A percentile compares a stretch with the other conserved stretches of the same genome.
Evolutionary conservation across 306 rosid genomes (phyloP).

Genomic region (Cyamopsis tetragonoloba): DNA sequence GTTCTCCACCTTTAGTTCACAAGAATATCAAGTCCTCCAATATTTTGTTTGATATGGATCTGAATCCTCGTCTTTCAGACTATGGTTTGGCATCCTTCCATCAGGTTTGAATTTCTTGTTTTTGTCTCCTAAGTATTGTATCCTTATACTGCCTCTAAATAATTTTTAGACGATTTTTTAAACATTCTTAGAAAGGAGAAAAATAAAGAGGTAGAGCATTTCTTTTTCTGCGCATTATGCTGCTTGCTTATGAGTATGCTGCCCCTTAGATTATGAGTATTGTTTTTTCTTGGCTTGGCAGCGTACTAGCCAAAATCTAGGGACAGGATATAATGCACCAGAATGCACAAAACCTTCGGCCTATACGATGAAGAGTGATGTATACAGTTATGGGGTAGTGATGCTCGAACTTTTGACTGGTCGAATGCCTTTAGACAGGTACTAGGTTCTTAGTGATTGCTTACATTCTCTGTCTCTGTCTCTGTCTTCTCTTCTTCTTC

Average conservation of each 20-base stretch:
- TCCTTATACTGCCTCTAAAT: neutral
- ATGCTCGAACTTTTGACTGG: slow-evolving; percentile 90
- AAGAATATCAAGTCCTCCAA: slow-evolving; percentile 85
- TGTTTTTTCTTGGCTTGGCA: slow-evolving; percentile 29
- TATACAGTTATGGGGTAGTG: slow-evolving; percentile 84
- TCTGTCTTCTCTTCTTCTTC: too few species aligned
- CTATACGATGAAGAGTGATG: slow-evolving; percentile 70
- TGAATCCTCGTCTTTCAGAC: slow-evolving; percentile 81
- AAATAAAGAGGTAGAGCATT: neutral
- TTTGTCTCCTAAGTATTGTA: neutral
- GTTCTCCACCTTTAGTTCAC: slow-evolving; percentile 72
- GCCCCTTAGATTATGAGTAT: neutral
- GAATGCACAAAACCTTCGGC: slow-evolving; percentile 70
- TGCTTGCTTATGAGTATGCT: neutral
- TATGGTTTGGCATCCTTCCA: slow-evolving; percentile 74
- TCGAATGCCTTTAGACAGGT: slow-evolving; percentile 82
- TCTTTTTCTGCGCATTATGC: neutral
- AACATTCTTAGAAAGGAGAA: neutral
- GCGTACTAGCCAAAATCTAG: slow-evolving; percentile 67
- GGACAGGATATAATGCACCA: slow-evolving; percentile 84
- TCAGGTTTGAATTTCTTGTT: slow-evolving; percentile 56
- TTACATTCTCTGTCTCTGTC: neutral
- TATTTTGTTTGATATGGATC: slow-evolving; percentile 68
- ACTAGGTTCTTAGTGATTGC: too few species aligned
- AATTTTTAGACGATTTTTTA: neutral